Conservation (phyloP, 1,139 yeast genomes). For the Magnusiomyces sp. region DNA sequence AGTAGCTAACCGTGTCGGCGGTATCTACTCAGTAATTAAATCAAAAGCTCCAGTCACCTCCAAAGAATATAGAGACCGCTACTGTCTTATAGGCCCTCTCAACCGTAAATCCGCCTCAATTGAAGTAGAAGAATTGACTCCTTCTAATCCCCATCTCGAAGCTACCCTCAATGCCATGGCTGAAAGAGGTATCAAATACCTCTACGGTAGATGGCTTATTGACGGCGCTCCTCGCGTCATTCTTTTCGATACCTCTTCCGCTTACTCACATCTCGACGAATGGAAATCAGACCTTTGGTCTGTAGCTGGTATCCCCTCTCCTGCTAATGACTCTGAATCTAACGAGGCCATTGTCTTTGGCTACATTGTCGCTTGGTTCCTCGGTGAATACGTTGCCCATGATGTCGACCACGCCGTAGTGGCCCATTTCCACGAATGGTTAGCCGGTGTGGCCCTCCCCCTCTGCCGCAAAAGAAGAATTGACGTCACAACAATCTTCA, state of each 20-base stretch:
- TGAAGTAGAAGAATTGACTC: constrained; percentile 80
- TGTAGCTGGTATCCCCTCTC: constrained; percentile 86
- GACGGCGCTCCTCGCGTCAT: constrained; percentile 96
- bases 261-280: constrained; percentile 61
- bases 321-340: constrained; percentile 78
- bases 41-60: constrained; percentile 96
- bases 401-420: constrained; percentile 83
- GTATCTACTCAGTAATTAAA: constrained; percentile 91
- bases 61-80: constrained; percentile 84
- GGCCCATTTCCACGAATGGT: constrained; percentile 96
- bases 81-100: constrained; percentile 80
- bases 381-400: constrained; percentile 81
- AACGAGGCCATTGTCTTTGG: constrained; percentile 91
- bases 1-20: constrained; percentile 96
- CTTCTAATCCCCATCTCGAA: constrained; percentile 52
- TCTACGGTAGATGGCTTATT: constrained; percentile 93
- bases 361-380: constrained; percentile 91
- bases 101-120: constrained; percentile 75
- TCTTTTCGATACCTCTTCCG: constrained; percentile 77
- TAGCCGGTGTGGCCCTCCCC: constrained; percentile 94
- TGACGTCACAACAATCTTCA: constrained; percentile 90
- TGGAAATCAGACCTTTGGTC: constrained; percentile 96
- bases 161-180: constrained; percentile 53
- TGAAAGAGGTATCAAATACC: constrained; percentile 69
- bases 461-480: constrained; percentile 84